These are phyloP conservation scores for Ceratobasidium sp. DNA, from an alignment of 1,284 basidiomycete genomes.

Conservation along the genomic window DNA sequence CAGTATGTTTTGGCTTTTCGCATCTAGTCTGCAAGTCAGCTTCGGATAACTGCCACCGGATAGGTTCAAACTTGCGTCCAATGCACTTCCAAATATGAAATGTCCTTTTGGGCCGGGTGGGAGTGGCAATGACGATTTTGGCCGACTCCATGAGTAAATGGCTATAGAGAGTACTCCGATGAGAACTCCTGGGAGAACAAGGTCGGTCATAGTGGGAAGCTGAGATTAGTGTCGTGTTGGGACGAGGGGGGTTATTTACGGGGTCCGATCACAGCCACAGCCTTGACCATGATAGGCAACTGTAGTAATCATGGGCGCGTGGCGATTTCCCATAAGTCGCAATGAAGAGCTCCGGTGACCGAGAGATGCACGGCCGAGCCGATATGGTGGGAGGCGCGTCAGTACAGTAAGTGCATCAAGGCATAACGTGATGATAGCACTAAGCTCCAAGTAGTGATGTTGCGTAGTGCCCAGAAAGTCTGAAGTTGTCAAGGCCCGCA, in stretches of 20 bases:
- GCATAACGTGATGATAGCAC: neutral
- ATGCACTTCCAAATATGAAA: conserved; percentile 4
- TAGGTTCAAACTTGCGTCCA: neutral
- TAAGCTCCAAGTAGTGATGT: neutral
- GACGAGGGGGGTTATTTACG: neutral
- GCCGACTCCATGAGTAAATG: neutral
- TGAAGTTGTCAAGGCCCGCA: too few species aligned
- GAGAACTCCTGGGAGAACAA: neutral
- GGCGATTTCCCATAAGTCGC: too few species aligned
- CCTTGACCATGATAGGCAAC: neutral
- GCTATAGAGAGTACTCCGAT: neutral
- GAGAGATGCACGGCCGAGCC: neutral
- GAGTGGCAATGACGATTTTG: conserved; percentile 8
- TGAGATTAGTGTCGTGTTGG: too few species aligned
- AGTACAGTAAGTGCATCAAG: neutral
- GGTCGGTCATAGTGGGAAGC: neutral
- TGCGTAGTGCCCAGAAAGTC: too few species aligned
- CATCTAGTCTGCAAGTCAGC: neutral
- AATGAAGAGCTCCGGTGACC: neutral
- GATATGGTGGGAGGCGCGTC: neutral
- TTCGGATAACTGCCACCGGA: neutral
- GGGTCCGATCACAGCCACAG: neutral
- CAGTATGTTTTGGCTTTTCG: neutral
- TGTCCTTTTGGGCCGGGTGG: conserved; percentile 19
- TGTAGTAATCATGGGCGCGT: neutral